Base-by-base conservation (phyloP, 2,329 filamentous ascomycete species). In the Atkinsonella hypoxylon region DNA sequence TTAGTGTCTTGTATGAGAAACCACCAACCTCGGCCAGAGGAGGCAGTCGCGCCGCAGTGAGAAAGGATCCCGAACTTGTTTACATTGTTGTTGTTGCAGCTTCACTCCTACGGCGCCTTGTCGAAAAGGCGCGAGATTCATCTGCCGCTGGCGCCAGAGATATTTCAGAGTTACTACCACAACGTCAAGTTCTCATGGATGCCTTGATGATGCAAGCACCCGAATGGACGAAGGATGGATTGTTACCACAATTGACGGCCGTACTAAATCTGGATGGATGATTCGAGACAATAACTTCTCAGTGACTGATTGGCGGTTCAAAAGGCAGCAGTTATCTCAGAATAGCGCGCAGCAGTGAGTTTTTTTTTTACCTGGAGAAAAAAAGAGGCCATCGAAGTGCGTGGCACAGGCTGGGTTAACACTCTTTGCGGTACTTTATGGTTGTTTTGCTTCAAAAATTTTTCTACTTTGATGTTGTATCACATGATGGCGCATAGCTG, bases 81-180 rank as follows among this genome's bases (percentile, higher is more conserved):
- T 80, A 80, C 60, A 85, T 91, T 36, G 80, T 85, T 4, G 76
- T 81, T 17, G 76, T 86, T 42, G 82, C 83, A 2, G 72, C 89
- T 45, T 78, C 80, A 10, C 75, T 89, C 49, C 66, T 91, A n/a
- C 77, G 78, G 55, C 77, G 78, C 53, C 65, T 91, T 22, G 76
- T 78, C 2, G 84, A 89, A 61, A 89, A 87, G 66, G 78, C 74
- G 34, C 73, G 65, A 60, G 83, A 78, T 63, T 76, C 70, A n/a
- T 75, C 71, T 53, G 70, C 77, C 49, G 64, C 73, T 11, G 63
- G 62, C 6, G 68, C 67, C 9, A 70, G 72, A 34, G 70, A 85
- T 51, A 82, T 83, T 7, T 70, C 77, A 1, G 75, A 77, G 45
- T 75, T 83, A 11, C 65, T 89, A 46, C 85, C 85, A 2, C 77